phyloP scores from a whole-genome alignment of 345 rosid species.

The Aquilaria sinensis region DNA sequence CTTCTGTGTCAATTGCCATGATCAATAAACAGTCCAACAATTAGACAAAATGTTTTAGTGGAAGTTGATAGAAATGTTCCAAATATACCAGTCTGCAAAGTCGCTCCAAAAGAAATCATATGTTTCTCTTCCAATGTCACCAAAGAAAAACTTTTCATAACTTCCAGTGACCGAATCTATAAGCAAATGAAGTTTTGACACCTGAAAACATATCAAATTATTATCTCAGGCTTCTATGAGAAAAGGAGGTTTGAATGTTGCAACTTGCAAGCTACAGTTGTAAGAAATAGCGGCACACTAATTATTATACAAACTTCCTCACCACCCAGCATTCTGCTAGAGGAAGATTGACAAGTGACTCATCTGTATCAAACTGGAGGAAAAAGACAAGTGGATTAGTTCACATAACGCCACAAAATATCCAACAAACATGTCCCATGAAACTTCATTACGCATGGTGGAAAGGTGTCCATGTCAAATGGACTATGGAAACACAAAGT shows the following conservation, averaged over 20 bases:
- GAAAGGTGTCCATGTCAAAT: no score
- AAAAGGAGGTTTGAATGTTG: neutral
- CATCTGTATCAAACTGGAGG: slow-evolving; percentile 71
- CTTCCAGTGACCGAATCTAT: slow-evolving; percentile 73
- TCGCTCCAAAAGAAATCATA: slow-evolving; percentile 98
- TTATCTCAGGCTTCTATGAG: neutral
- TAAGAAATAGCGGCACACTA: neutral
- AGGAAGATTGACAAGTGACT: slow-evolving; percentile 49
- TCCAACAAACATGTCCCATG: no score
- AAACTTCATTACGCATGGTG: no score
- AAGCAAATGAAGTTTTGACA: slow-evolving; percentile 88
- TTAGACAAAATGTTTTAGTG: slow-evolving; percentile 1
- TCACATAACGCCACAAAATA: neutral
- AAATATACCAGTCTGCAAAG: slow-evolving; percentile 84
- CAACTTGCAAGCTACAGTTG: neutral
- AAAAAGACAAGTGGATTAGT: slow-evolving; percentile 6
- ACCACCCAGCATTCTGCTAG: slow-evolving; percentile 98
- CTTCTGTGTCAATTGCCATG: neutral
- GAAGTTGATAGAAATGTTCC: slow-evolving; percentile 1
- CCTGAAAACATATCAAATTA: slow-evolving; percentile 31
- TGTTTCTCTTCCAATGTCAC: slow-evolving; percentile 89
- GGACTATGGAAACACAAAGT: no score
- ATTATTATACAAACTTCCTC: slow-evolving; percentile 17
- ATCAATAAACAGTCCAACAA: slow-evolving; percentile 1
- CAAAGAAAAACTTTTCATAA: slow-evolving; percentile 84